Conservation (phyloP, 495 filamentous ascomycete species). For the Achaetomiella virescens region DNA sequence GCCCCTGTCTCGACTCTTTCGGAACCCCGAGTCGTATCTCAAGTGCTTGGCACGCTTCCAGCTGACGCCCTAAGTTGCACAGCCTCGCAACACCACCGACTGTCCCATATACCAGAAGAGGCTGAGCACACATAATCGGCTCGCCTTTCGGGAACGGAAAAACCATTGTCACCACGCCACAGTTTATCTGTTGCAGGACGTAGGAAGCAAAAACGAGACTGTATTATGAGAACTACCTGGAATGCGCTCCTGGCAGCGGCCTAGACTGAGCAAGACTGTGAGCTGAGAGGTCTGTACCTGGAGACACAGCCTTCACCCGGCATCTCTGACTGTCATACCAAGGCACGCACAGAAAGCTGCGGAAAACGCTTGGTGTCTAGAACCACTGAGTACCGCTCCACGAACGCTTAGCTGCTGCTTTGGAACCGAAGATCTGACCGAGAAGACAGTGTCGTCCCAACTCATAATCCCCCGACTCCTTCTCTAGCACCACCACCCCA, state of each 20-base stretch:
- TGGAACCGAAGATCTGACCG: neutral
- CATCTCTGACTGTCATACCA: conserved; percentile 2
- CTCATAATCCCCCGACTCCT: neutral
- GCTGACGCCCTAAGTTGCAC: conserved; percentile 1
- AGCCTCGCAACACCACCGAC: conserved; percentile 20
- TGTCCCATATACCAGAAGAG: conserved; percentile 14
- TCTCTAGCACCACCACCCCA: neutral
- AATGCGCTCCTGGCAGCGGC: conserved; percentile 13
- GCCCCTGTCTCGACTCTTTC: no score
- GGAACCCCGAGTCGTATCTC: neutral
- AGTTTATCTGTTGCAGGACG: neutral
- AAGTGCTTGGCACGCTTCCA: no score
- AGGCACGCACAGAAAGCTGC: neutral
- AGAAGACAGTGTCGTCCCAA: neutral
- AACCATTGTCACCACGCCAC: neutral
- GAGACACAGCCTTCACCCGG: conserved; percentile 4
- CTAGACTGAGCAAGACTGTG: conserved; percentile 9
- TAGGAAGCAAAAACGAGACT: conserved; percentile 17
- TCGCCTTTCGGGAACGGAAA: neutral
- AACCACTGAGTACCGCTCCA: neutral
- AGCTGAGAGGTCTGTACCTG: neutral
- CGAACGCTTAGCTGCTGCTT: neutral
- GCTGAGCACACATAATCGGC: conserved; percentile 8
- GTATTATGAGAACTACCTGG: conserved; percentile 27
- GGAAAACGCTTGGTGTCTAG: neutral